Percentiles rank a stretch among this genome's conserved stretches.
phyloP scores from a whole-genome alignment of 805 yeast genomes.

The Hanseniaspora guilliermondii region DNA sequence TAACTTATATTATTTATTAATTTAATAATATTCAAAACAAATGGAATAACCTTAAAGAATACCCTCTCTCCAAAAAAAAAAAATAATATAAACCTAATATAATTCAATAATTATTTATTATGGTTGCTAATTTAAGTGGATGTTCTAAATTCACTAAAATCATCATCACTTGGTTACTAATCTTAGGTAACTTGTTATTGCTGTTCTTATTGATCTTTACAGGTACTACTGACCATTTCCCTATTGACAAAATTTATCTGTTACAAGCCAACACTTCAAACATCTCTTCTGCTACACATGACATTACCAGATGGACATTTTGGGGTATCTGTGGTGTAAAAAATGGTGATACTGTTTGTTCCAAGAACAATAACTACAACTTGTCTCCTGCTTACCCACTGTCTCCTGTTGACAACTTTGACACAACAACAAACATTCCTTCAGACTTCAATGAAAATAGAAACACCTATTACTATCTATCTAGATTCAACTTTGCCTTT shows the following conservation, averaged over 20 bases:
- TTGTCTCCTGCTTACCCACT: slow-evolving; percentile 59
- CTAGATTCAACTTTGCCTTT: slow-evolving; percentile 56
- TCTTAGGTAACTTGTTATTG: slow-evolving; percentile 35
- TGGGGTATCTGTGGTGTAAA: slow-evolving; percentile 56
- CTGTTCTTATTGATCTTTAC: slow-evolving; percentile 50
- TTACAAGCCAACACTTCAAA: slow-evolving; percentile 52
- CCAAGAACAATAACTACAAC: slow-evolving; percentile 24
- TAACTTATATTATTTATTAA: too few species aligned
- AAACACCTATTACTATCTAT: slow-evolving; percentile 47
- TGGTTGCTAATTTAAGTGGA: background rate
- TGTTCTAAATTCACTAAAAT: slow-evolving; percentile 13
- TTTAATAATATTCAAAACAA: too few species aligned
- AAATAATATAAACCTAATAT: too few species aligned
- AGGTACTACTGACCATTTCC: slow-evolving; percentile 47
- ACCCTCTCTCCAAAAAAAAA: too few species aligned
- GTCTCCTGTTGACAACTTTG: slow-evolving; percentile 64
- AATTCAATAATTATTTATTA: background rate
- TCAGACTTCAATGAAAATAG: slow-evolving; percentile 40
- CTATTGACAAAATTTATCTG: slow-evolving; percentile 59
- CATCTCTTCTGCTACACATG: slow-evolving; percentile 35
- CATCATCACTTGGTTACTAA: slow-evolving; percentile 21
- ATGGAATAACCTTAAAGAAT: too few species aligned
- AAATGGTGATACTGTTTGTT: slow-evolving; percentile 19
- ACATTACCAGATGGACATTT: slow-evolving; percentile 62
- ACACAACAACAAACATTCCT: slow-evolving; percentile 43